Evolutionary conservation across 2,329 filamentous ascomycete genomes (phyloP).

Genomic region (Arthrobotrys megalospora): DNA sequence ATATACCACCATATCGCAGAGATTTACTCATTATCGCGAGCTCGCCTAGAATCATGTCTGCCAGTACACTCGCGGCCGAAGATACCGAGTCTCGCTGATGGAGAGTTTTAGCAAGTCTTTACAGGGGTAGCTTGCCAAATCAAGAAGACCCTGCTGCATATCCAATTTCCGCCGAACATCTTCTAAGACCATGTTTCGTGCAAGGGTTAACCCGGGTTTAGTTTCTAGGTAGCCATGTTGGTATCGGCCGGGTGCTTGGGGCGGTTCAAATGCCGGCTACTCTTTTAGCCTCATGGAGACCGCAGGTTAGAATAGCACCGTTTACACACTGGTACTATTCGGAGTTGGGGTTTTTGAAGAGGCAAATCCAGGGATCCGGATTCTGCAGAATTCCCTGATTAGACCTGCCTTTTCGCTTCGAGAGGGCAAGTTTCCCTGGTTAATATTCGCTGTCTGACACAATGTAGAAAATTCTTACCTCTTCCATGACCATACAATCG

Average conservation of each 20-base stretch:
- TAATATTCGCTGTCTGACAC: slow-evolving; percentile 1
- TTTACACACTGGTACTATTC: background rate
- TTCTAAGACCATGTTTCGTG: slow-evolving; percentile 30
- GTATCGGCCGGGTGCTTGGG: slow-evolving; percentile 15
- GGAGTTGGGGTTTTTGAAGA: background rate
- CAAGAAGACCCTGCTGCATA: slow-evolving; percentile 35
- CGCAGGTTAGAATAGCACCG: slow-evolving; percentile 1
- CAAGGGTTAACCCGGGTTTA: slow-evolving; percentile 13
- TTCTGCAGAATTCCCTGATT: background rate
- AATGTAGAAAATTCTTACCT: slow-evolving; percentile 17
- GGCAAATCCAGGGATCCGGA: slow-evolving; percentile 10
- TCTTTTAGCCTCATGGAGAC: background rate
- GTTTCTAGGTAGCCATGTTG: slow-evolving; percentile 14
- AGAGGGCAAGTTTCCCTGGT: slow-evolving; percentile 3
- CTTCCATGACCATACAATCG: background rate
- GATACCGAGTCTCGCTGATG: slow-evolving; percentile 12
- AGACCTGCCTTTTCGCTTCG: slow-evolving; percentile 24
- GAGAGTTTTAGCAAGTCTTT: background rate
- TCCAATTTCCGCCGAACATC: slow-evolving; percentile 39
- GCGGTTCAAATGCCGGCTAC: slow-evolving; percentile 21
- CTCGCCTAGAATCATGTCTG: slow-evolving; percentile 35
- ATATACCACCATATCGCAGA: slow-evolving; percentile 24
- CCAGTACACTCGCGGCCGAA: slow-evolving; percentile 10
- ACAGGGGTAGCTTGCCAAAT: slow-evolving; percentile 33
- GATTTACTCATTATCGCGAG: slow-evolving; percentile 30